Percentiles rank a stretch among this genome's conserved stretches.
Conservation (phyloP, 176 grass and related monocot genomes). For the Rhynchospora pubera region DNA sequence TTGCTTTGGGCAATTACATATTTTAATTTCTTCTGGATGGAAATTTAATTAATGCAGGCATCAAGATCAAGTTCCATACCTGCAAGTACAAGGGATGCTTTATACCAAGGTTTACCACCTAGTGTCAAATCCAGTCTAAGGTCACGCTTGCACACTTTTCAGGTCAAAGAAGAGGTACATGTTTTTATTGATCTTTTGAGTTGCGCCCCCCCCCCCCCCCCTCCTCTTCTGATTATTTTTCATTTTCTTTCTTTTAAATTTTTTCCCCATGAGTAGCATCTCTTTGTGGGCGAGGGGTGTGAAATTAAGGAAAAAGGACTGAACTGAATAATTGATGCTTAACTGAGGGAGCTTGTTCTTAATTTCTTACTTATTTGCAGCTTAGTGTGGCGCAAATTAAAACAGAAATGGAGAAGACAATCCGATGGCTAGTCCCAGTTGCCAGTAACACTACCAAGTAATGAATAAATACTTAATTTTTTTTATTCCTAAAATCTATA, state of each 20-base stretch:
- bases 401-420: slow-evolving; percentile 88
- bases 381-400: slow-evolving; percentile 66
- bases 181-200: background rate
- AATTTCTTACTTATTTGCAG: slow-evolving; percentile 48
- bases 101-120: slow-evolving; percentile 85
- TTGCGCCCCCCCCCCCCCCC: too few species aligned
- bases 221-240: background rate
- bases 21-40: slow-evolving; percentile 32
- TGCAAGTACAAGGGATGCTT: slow-evolving; percentile 50
- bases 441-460: slow-evolving; percentile 91
- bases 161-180: slow-evolving; percentile 86
- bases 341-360: background rate
- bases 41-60: slow-evolving; percentile 32
- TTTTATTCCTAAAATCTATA: slow-evolving; percentile 7
- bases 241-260: background rate
- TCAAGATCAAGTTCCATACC: slow-evolving; percentile 67
- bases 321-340: background rate
- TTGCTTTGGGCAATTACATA: background rate
- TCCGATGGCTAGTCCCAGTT: slow-evolving; percentile 81
- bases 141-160: slow-evolving; percentile 51
- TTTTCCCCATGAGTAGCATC: background rate
- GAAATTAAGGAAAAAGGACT: background rate
- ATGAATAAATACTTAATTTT: slow-evolving; percentile 18
- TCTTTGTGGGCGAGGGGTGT: background rate
- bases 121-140: slow-evolving; percentile 66